Conservation (phyloP, 768 basidiomycete species). For the Vararia minispora region DNA sequence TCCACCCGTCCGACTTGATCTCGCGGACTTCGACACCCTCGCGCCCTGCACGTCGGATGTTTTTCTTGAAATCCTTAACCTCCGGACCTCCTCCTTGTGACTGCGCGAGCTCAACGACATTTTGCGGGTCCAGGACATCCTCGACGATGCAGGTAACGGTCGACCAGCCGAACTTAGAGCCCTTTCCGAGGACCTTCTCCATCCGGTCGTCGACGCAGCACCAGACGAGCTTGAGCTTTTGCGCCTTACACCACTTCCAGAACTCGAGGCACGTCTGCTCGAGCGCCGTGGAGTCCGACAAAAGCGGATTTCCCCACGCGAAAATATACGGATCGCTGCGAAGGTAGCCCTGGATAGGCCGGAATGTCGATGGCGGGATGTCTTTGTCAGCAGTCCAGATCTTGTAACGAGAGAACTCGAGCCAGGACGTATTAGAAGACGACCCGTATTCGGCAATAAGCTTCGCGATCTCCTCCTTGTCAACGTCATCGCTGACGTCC, state of each 20-base stretch:
- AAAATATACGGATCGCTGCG: conserved; percentile 29
- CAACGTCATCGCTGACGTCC: conserved; percentile 5
- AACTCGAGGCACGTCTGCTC: conserved; percentile 36
- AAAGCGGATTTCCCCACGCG: conserved; percentile 17
- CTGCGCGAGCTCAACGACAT: conserved; percentile 35
- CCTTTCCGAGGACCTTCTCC: conserved; percentile 37
- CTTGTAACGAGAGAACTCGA: conserved; percentile 38
- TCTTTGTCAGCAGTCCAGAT: conserved; percentile 53
- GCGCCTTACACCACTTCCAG: conserved; percentile 24
- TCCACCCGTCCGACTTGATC: conserved; percentile 28
- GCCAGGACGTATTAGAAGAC: conserved; percentile 59
- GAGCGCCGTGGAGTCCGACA: conserved; percentile 21
- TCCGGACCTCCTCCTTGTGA: conserved; percentile 15
- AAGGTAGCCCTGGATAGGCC: conserved; percentile 57
- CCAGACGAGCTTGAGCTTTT: conserved; percentile 46
- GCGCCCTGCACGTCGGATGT: conserved; percentile 45
- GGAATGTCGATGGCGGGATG: conserved; percentile 38
- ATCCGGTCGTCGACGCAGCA: conserved; percentile 43
- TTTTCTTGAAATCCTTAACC: conserved; percentile 52
- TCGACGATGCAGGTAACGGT: conserved; percentile 54
- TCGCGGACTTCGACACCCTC: conserved; percentile 40
- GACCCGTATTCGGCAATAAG: conserved; percentile 59
- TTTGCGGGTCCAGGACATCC: conserved; percentile 32
- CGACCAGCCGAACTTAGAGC: conserved; percentile 38
- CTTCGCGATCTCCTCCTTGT: conserved; percentile 11